Evolutionary conservation across 1,284 basidiomycete genomes (phyloP), one percentile per base, ranked within the genome.

Genomic region (Cronartium ribicola): DNA sequence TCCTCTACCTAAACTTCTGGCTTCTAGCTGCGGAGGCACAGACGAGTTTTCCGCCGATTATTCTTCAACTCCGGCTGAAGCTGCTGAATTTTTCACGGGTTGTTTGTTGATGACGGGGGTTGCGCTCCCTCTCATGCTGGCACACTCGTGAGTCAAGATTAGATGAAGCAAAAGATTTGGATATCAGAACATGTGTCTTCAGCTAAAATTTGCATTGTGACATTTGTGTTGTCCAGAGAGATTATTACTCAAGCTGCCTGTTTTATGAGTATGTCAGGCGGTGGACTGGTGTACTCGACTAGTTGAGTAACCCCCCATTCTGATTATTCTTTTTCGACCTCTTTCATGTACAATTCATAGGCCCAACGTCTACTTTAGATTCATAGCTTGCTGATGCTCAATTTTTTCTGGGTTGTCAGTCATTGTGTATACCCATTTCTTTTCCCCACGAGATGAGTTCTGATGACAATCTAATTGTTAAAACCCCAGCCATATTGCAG

Each of bases 1-100:
- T 1, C 96, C 96, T 20, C 84, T 98, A 29, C 96, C 96, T 5
- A 98, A 99, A 81, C 90, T 92, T 29, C 81, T 98, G 60, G 71
- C 71, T 44, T 86, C 83, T 77, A 81, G 83, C 20, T 79, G 84
- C 75, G 84, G 84, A 71, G 84, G 83, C 20, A 82, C 84, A 6
- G 83, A 83, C 14, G 84, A 85, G 76, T 83, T 85, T 66, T 84
- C 83, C 43, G 82, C 84, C 71, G 85, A 87, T 77, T 85, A 83
- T 79, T 89, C 80, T 92, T 90, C 81, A 89, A 89, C 60, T 86
- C 86, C 67, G 88, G 46, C 92, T 79, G 95, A 98, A 81, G 92
- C 97, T 76, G 95, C 94, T 48, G 89, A 94, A 74, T 99, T 98
- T 83, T 86, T 98, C 76, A 98, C 95, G 10, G 88, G 92, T 60